Base-by-base conservation (phyloP, 1,139 yeast species). In the Pichia sp. region DNA sequence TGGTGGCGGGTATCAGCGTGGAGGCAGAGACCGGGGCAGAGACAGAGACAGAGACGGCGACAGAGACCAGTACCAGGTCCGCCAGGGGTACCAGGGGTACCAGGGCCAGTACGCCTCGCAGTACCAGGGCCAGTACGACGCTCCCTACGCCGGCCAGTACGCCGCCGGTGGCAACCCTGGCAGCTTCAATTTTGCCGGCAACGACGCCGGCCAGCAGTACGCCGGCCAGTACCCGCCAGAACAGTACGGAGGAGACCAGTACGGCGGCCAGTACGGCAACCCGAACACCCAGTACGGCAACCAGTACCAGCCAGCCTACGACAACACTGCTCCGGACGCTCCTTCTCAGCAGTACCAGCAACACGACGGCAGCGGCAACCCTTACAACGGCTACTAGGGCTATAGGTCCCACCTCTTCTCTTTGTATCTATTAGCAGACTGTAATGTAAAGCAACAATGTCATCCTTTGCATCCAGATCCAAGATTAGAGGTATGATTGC, bases 391-490 rank as follows among this genome's bases (percentile, higher is more conserved):
- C 49, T 47, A 24, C 40, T 14, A 34, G 29, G 4, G 29, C 29
- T 7, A 4, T 6, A 6, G 6, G 6, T 7, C 29, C 29, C 6
- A 27, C n/a, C 10, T 9, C n/a, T 14, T 34, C 5, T 9, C 38
- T 34, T 34, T 34, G 38, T 34, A 34, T 12, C 38, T 12, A 5
- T 34, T 14, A 12, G 38, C 3, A 34, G n/a, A 34, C 38, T 34
- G 38, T 34, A 34, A 34, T 9, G 38, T 34, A 34, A 14, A 34
- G 38, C 38, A 34, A 34, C 29, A 27, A 27, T 67, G 10, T 60
- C 61, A 31, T 66, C 69, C 20, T 67, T 67, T 58, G 65, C 67
- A 2, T 65, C 68, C 29, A 60, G 58, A 48, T 55, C 65, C n/a
- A 61, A 58, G 44, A 53, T 65, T 27, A 52, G 51, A 50, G 48